These are phyloP conservation scores for Herpetomonas samuelpessoai DNA, from an alignment of 208 protist genomes.

Conservation along the genomic window DNA sequence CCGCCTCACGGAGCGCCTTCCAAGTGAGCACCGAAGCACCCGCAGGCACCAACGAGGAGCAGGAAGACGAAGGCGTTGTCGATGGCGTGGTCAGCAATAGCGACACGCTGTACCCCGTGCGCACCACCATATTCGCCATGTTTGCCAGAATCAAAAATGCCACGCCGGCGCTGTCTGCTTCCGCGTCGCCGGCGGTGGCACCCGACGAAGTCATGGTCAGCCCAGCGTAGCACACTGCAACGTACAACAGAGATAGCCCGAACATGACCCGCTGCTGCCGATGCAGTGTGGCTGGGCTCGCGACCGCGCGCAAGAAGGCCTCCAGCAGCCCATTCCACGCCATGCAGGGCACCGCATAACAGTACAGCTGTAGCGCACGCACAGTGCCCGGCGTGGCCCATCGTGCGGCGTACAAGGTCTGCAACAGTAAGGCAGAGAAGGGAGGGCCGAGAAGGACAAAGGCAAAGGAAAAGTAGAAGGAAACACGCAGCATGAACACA, in stretches of 20 bases:
- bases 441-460: conserved; percentile 72
- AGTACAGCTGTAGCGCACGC: conserved; percentile 79
- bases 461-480: conserved; percentile 62
- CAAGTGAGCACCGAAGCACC: too few species aligned
- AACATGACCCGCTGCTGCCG: conserved; percentile 54
- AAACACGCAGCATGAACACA: conserved; percentile 66
- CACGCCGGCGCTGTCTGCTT: not conserved
- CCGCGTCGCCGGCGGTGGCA: conserved; percentile 12
- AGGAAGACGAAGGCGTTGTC: too few species aligned
- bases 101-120: not conserved
- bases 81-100: too few species aligned
- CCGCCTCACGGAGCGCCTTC: not conserved
- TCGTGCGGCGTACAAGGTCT: conserved; percentile 65
- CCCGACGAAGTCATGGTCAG: conserved; percentile 9
- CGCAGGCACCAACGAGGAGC: too few species aligned
- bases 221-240: conserved; percentile 45
- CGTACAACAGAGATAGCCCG: conserved; percentile 47
- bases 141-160: conserved; percentile 3
- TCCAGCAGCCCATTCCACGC: conserved; percentile 86
- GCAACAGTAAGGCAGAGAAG: conserved; percentile 51
- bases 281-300: conserved; percentile 30
- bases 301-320: conserved; percentile 71
- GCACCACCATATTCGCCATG: not conserved
- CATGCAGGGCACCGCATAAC: conserved; percentile 65
- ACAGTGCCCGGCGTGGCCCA: conserved; percentile 67